Evolutionary conservation across 345 rosid species (phyloP), one percentile per base, ranked within the genome.

Genomic region (Citrus medica): DNA sequence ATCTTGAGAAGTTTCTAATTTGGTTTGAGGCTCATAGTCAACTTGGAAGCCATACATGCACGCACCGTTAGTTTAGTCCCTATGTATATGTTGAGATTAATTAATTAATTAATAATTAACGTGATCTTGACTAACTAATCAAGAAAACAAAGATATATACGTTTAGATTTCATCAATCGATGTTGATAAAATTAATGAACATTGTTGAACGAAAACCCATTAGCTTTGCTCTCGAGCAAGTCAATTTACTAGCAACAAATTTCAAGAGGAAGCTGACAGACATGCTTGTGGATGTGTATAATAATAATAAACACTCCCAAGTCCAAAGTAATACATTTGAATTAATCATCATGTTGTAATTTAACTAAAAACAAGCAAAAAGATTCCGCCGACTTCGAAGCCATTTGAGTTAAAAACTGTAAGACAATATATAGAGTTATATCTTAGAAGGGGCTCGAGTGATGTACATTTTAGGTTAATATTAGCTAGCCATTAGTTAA

Each of bases 1-100:
- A 78, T 69, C n/a, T 58, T 46, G 73, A 71, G 86, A 86, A 84
- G 85, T 73, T 87, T 81, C 84, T 83, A 74, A 74, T 76, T 82
- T 82, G 87, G 78, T 71, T 71, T 8, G 53, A 77, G 56, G 55
- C 35, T 9, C 60, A 32, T 60, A 38, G 77, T 74, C 79, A 73
- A 79, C 63, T 27, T 59, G 68, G 22, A 79, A 64, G 79, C 83
- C 74, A 73, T 59, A 13, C 58, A 58, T 62, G 10, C 19, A 40
- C 22, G 28, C 28, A 16, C 74, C 19, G 5, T 65, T 19, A 32
- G 8, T 35, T 65, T 12, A 21, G 22, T 33, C 24, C 22, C 40
- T 33, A 6, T 64, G 40, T 30, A 12, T 40, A 69, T 42, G 46
- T 22, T 14, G 21, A 46, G 22, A 63, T 63, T 63, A 28, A 62